phyloP scores from a whole-genome alignment of 495 filamentous ascomycete genomes.

The Terfezia boudieri region DNA sequence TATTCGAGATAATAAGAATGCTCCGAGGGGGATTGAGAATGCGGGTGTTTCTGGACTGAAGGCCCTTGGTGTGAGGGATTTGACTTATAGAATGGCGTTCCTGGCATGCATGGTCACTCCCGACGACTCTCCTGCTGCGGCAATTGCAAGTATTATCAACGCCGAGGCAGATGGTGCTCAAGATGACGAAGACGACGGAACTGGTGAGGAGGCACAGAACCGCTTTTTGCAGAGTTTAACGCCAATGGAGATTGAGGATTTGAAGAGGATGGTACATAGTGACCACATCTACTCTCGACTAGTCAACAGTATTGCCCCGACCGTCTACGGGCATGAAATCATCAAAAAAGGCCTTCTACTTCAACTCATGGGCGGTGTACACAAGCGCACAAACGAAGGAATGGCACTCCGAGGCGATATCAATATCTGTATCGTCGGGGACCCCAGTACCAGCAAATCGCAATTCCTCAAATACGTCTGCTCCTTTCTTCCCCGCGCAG shows the following conservation, averaged over 20 bases:
- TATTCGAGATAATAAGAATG: constrained; percentile 55
- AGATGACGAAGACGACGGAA: constrained; percentile 18
- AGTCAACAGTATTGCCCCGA: constrained; percentile 71
- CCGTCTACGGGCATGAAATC: constrained; percentile 89
- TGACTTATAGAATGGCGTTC: constrained; percentile 96
- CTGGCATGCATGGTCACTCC: constrained; percentile 91
- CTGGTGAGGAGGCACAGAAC: constrained; percentile 33
- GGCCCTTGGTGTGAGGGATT: constrained; percentile 74
- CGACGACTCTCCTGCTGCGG: constrained; percentile 52
- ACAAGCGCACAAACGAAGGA: constrained; percentile 73
- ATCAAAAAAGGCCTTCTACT: constrained; percentile 94
- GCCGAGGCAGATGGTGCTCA: constrained; percentile 6
- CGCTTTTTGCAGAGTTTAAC: constrained; percentile 68
- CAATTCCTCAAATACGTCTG: constrained; percentile 98
- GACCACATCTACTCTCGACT: constrained; percentile 88
- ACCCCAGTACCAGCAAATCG: constrained; percentile 93
- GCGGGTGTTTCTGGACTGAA: constrained; percentile 72
- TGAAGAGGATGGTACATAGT: constrained; percentile 79
- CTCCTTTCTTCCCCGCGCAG: constrained; percentile 80
- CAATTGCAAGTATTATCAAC: constrained; percentile 3
- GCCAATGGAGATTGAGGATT: constrained; percentile 65
- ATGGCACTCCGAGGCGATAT: constrained; percentile 90
- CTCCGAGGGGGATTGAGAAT: constrained; percentile 38
- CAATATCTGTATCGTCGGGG: constrained; percentile 96
- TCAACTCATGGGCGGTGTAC: constrained; percentile 79